Conservation (phyloP, 208 protist species). For the Herpetomonas muscarum region DNA sequence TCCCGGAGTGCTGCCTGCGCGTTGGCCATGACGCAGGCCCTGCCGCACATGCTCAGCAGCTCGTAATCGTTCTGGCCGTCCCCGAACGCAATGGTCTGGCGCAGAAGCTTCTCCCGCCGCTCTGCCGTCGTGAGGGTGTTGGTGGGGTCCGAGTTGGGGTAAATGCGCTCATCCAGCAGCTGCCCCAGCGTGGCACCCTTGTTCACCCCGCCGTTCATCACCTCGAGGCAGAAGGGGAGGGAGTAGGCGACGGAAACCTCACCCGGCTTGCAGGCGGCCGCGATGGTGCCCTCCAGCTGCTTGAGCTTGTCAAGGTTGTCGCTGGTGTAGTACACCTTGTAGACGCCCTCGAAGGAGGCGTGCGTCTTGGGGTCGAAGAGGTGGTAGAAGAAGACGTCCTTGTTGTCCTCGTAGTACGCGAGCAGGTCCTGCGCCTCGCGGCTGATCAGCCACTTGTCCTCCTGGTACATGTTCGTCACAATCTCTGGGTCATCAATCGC, state of each 20-base stretch:
- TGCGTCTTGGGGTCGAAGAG: slow-evolving; percentile 19
- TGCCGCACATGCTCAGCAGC: slow-evolving; percentile 28
- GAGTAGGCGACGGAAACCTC: slow-evolving; percentile 19
- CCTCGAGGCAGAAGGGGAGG: slow-evolving; percentile 36
- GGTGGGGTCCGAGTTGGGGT: slow-evolving; percentile 2
- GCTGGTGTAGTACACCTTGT: slow-evolving; percentile 38
- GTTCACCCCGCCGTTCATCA: slow-evolving; percentile 37
- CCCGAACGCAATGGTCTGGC: slow-evolving; percentile 42
- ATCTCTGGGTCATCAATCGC: slow-evolving; percentile 13
- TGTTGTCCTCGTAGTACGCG: slow-evolving; percentile 31
- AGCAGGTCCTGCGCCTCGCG: slow-evolving; percentile 19
- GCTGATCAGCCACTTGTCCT: slow-evolving; percentile 27
- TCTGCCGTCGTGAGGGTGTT: slow-evolving; percentile 1
- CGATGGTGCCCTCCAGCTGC: slow-evolving; percentile 11
- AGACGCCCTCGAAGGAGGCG: slow-evolving; percentile 24
- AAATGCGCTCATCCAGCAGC: slow-evolving; percentile 21
- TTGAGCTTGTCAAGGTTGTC: slow-evolving; percentile 8
- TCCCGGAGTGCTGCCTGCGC: slow-evolving; percentile 17
- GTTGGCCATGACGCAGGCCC: slow-evolving; percentile 44
- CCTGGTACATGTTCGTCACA: slow-evolving; percentile 37
- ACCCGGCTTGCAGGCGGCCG: slow-evolving; percentile 6
- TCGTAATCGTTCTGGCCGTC: slow-evolving; percentile 41
- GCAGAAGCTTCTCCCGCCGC: slow-evolving; percentile 14
- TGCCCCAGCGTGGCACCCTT: slow-evolving; percentile 22
- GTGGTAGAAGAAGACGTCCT: slow-evolving; percentile 22